Conservation (phyloP, 169 alveolate genomes). For the Cyclospora cayetanensis region DNA sequence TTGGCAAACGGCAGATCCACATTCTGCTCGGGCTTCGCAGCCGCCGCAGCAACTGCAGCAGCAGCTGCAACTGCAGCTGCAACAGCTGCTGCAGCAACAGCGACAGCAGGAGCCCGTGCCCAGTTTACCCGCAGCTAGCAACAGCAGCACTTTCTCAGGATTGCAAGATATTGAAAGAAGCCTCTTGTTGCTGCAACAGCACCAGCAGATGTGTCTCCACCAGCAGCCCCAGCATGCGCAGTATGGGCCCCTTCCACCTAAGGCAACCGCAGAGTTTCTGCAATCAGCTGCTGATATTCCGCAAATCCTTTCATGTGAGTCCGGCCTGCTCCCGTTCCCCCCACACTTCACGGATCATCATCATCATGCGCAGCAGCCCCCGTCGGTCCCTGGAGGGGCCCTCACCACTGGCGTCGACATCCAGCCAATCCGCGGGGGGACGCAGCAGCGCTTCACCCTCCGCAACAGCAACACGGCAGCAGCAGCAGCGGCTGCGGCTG, state of each 20-base stretch:
- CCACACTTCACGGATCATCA: background rate
- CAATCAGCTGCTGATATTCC: background rate
- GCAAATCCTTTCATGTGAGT: too few species aligned
- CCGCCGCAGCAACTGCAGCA: slow-evolving; percentile 30
- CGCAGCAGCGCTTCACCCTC: background rate
- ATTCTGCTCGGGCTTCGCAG: slow-evolving; percentile 14
- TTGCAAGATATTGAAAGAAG: slow-evolving; percentile 22
- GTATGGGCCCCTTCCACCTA: background rate
- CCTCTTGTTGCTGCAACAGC: slow-evolving; percentile 29
- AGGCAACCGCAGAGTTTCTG: background rate
- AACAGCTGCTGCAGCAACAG: background rate
- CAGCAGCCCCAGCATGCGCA: background rate
- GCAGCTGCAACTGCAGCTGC: background rate
- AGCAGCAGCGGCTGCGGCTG: too few species aligned
- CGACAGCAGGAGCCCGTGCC: background rate
- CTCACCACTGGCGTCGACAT: background rate
- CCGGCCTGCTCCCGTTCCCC: too few species aligned
- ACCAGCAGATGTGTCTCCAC: background rate
- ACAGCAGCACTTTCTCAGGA: slow-evolving; percentile 15
- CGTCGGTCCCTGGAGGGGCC: background rate
- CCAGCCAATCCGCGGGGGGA: slow-evolving; percentile 16
- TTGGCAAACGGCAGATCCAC: background rate
- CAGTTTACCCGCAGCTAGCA: too few species aligned
- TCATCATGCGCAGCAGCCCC: slow-evolving; percentile 10
- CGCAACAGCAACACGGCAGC: slow-evolving; percentile 22